A percentile compares a stretch with the other conserved stretches of the same genome.
phyloP scores from a whole-genome alignment of 106 monocot genomes.

The Dendrobium nobile region DNA sequence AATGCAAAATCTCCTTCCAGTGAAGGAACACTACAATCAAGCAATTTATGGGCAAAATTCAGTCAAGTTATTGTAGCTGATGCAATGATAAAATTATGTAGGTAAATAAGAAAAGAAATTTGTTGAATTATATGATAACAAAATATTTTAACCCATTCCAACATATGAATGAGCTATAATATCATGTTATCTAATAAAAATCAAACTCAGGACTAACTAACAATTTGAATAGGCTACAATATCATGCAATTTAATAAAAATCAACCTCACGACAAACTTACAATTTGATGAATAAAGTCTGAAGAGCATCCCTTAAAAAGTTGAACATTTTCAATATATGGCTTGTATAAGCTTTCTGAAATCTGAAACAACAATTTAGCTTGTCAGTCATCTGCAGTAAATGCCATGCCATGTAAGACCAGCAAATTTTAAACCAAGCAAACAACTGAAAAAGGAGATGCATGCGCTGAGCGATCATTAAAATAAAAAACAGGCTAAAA shows the following conservation, averaged over 20 bases:
- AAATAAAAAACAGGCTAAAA: background rate
- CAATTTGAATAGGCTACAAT: conserved; percentile 44
- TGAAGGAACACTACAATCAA: no score
- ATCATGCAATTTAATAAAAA: background rate
- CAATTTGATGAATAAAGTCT: conserved; percentile 94
- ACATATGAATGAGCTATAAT: no score
- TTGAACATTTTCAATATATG: conserved; percentile 58
- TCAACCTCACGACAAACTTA: conserved; percentile 26
- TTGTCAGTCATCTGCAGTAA: background rate
- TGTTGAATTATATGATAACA: no score
- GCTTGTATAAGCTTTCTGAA: conserved; percentile 72
- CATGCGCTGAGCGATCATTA: no score
- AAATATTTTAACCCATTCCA: no score
- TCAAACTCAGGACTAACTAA: conserved; percentile 24
- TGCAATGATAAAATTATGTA: no score
- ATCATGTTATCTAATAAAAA: background rate
- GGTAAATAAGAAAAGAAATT: no score
- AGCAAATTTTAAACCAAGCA: background rate
- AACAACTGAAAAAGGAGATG: background rate
- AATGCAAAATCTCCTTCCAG: no score
- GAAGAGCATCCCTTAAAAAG: conserved; percentile 86
- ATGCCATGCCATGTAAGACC: background rate
- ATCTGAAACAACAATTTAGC: conserved; percentile 39
- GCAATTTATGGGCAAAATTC: no score
- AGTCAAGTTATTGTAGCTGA: no score